Percentiles rank a stretch among this genome's conserved stretches.
phyloP scores from a whole-genome alignment of 2,329 filamentous ascomycete genomes.

The Alternaria solani region DNA sequence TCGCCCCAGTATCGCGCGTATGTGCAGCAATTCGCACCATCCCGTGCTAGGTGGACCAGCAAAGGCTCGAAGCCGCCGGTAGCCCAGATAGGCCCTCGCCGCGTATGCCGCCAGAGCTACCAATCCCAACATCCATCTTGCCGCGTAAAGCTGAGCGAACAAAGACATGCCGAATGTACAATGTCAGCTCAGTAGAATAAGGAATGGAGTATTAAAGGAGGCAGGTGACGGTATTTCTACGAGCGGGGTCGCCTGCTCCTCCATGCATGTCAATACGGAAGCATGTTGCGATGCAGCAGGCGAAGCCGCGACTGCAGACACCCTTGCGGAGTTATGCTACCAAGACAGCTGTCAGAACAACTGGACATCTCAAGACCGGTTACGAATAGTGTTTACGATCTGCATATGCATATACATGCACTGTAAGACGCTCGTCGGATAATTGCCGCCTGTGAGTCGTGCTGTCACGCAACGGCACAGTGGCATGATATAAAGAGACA shows the following conservation, averaged over 20 bases:
- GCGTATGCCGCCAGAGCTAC: constrained; percentile 12
- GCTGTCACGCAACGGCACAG: too few species aligned
- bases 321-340: not conserved
- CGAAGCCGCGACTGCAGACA: not conserved
- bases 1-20: not conserved
- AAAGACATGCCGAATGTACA: constrained; percentile 10
- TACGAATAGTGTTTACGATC: too few species aligned
- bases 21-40: constrained; percentile 36
- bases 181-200: not conserved
- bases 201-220: too few species aligned
- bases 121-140: constrained; percentile 18
- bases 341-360: not conserved
- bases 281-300: constrained; percentile 1
- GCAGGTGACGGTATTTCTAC: not conserved
- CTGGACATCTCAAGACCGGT: too few species aligned
- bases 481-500: too few species aligned
- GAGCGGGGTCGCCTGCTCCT: constrained; percentile 3
- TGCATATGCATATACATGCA: too few species aligned
- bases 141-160: constrained; percentile 15
- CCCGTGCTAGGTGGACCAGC: constrained; percentile 33
- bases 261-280: not conserved
- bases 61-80: constrained; percentile 28
- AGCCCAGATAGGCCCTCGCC: constrained; percentile 22
- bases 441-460: too few species aligned
- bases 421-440: too few species aligned